Conservation (phyloP, 768 basidiomycete species). For the Auricularia sp. region DNA sequence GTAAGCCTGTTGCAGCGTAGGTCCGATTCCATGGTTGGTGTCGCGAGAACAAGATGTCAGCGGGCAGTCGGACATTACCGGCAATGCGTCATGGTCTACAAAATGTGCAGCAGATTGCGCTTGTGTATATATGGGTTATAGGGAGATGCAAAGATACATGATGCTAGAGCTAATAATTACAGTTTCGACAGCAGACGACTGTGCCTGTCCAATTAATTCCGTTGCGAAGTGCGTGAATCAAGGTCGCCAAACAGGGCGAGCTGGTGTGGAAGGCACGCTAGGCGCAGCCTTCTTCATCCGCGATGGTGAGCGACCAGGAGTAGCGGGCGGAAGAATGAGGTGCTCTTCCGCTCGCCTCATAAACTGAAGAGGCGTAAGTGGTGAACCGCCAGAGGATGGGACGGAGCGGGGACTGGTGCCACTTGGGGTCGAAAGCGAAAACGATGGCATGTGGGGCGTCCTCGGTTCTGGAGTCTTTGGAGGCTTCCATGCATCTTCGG, state of each 20-base stretch:
- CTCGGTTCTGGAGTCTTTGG: constrained; percentile 64
- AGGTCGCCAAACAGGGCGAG: not conserved
- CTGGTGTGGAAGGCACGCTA: not conserved
- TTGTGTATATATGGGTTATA: too few species aligned
- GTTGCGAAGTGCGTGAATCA: not conserved
- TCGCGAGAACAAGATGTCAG: too few species aligned
- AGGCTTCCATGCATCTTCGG: constrained; percentile 23
- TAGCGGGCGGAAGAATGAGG: not conserved
- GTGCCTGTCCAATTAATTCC: not conserved
- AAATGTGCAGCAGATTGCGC: too few species aligned
- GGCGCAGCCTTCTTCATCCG: not conserved
- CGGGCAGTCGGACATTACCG: too few species aligned
- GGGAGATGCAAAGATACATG: not conserved
- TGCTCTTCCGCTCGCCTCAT: constrained; percentile 58
- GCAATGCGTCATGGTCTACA: too few species aligned
- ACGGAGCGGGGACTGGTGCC: constrained; percentile 36
- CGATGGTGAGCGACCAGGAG: not conserved
- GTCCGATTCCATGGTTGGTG: constrained; percentile 11
- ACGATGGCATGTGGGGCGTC: constrained; percentile 46
- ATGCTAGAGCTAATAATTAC: not conserved
- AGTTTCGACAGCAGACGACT: not conserved
- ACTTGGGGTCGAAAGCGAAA: constrained; percentile 44
- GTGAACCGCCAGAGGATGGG: constrained; percentile 58
- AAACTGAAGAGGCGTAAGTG: constrained; percentile 74
- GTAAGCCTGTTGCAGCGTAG: constrained; percentile 12